Percentiles rank a stretch among this genome's conserved stretches.
These are phyloP conservation scores for Prosopis cineraria DNA, from an alignment of 306 rosid species.

Conservation along the genomic window DNA sequence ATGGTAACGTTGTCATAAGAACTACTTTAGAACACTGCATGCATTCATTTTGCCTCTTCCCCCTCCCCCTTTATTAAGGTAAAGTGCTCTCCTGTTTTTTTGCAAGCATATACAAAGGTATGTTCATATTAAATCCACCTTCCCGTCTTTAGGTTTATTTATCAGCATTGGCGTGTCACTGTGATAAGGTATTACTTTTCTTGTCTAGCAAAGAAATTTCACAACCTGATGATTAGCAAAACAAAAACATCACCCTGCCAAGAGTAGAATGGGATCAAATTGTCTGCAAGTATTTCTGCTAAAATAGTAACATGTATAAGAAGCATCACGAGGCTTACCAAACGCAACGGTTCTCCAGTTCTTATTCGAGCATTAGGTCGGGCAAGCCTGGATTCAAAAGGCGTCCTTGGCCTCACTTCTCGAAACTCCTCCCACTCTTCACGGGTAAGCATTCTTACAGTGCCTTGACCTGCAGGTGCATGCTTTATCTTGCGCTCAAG, in stretches of 20 bases:
- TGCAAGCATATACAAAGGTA: not conserved
- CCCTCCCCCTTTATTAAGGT: not conserved
- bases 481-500: slow-evolving; percentile 47
- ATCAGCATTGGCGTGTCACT: not conserved
- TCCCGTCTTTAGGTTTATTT: not conserved
- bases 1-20: not conserved
- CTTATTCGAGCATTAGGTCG: slow-evolving; percentile 48
- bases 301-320: not conserved
- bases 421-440: slow-evolving; percentile 46
- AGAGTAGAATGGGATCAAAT: slow-evolving; percentile 4
- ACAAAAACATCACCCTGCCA: not conserved
- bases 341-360: slow-evolving; percentile 41
- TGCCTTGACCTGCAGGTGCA: slow-evolving; percentile 42
- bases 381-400: slow-evolving; percentile 43
- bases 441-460: slow-evolving; percentile 43
- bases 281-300: not conserved
- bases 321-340: slow-evolving; percentile 36
- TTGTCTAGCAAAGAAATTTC: not conserved
- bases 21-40: not conserved
- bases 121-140: not conserved
- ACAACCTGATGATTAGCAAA: not conserved
- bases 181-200: not conserved
- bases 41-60: not conserved
- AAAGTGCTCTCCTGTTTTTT: not conserved
- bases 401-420: slow-evolving; percentile 51